phyloP scores from a whole-genome alignment of 2,329 filamentous ascomycete species.

The Monosporascus sp. region DNA sequence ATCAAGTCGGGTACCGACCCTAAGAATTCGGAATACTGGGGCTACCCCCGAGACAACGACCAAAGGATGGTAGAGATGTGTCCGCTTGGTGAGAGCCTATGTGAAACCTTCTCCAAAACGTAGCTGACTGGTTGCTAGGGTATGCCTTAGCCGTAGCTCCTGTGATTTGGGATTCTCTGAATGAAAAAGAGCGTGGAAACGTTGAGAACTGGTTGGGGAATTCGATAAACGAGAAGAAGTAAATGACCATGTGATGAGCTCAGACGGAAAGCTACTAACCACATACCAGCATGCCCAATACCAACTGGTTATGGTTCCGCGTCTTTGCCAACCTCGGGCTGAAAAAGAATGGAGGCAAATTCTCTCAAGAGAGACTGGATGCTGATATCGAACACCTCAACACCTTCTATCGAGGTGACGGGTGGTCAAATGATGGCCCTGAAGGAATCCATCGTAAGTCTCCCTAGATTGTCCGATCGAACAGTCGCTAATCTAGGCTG shows the following conservation, averaged over 20 bases:
- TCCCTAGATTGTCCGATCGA: not conserved
- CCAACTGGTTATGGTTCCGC: constrained; percentile 74
- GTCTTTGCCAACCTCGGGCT: constrained; percentile 78
- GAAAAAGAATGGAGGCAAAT: constrained; percentile 67
- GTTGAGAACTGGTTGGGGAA: constrained; percentile 69
- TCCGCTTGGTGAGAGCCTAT: constrained; percentile 51
- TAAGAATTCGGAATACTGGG: constrained; percentile 68
- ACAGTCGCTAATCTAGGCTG: constrained; percentile 4
- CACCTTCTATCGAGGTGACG: constrained; percentile 75
- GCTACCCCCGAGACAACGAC: constrained; percentile 68
- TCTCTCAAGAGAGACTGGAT: constrained; percentile 64
- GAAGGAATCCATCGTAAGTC: constrained; percentile 62
- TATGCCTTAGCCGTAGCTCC: constrained; percentile 67
- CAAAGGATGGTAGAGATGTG: constrained; percentile 85
- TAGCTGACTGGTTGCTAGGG: constrained; percentile 30
- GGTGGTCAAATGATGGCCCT: constrained; percentile 79
- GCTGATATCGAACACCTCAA: constrained; percentile 73
- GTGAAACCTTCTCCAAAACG: not conserved
- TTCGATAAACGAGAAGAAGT: constrained; percentile 72
- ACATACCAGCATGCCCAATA: constrained; percentile 60
- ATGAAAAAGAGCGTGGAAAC: constrained; percentile 56
- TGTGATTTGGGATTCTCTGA: constrained; percentile 61
- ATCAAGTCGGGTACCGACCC: constrained; percentile 68
- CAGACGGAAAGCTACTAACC: constrained; percentile 7
- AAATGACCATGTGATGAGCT: constrained; percentile 28